Conservation (phyloP, 768 basidiomycete species). For the Psilocybe sp. region DNA sequence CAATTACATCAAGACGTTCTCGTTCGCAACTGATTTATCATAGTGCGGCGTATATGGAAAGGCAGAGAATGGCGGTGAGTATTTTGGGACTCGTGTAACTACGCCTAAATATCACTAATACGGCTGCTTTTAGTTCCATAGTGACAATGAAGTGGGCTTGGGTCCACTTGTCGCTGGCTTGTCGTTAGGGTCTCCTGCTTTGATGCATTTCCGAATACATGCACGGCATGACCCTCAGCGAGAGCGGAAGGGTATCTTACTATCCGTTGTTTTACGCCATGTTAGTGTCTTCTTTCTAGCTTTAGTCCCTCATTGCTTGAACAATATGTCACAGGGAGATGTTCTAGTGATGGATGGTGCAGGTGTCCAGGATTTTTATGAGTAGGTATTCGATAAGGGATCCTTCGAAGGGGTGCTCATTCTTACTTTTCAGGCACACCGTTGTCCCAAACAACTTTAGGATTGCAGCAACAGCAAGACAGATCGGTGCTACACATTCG, state of each 20-base stretch:
- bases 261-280: slow-evolving; percentile 65
- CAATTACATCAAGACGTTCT: too few species aligned
- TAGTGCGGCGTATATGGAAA: slow-evolving; percentile 81
- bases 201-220: slow-evolving; percentile 74
- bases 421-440: slow-evolving; percentile 50
- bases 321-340: slow-evolving; percentile 52
- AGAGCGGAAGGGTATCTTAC: slow-evolving; percentile 31
- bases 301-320: not conserved
- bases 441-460: slow-evolving; percentile 74
- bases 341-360: slow-evolving; percentile 76
- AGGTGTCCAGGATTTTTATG: slow-evolving; percentile 64
- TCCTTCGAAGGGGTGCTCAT: not conserved
- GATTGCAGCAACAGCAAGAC: slow-evolving; percentile 77
- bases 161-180: slow-evolving; percentile 74
- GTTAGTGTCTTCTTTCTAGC: slow-evolving; percentile 34
- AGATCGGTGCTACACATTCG: slow-evolving; percentile 39
- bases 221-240: slow-evolving; percentile 30
- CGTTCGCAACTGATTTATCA: too few species aligned
- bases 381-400: slow-evolving; percentile 39
- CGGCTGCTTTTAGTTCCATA: slow-evolving; percentile 58
- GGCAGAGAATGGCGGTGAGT: slow-evolving; percentile 79
- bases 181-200: slow-evolving; percentile 71
- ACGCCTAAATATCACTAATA: too few species aligned
- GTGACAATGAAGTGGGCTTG: slow-evolving; percentile 71
- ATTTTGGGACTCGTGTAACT: too few species aligned